A percentile compares a stretch with the other conserved stretches of the same genome.
Evolutionary conservation across 441 rosid species (phyloP).

Genomic region (Euphorbia schlechtendalii): DNA sequence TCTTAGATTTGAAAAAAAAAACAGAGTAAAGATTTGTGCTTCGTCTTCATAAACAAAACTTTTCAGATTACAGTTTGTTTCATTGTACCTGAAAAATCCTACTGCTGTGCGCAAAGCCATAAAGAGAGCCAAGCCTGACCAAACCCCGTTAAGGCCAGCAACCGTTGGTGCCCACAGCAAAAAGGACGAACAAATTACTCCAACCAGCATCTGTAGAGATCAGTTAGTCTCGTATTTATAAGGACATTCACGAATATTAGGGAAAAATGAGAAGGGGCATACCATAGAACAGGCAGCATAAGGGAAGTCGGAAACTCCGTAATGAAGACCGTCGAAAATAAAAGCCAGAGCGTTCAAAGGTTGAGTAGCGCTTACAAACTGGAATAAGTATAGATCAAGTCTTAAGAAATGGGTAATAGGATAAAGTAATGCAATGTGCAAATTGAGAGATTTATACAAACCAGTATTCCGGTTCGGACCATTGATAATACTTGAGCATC

Average conservation of each 20-base stretch:
- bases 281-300: constrained; percentile 93
- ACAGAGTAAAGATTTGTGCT: background rate
- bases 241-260: background rate
- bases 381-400: constrained; percentile 18
- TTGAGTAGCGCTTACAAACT: constrained; percentile 91
- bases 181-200: constrained; percentile 62
- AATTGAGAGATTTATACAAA: constrained; percentile 25
- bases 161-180: constrained; percentile 51
- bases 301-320: constrained; percentile 88
- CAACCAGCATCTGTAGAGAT: constrained; percentile 60
- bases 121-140: constrained; percentile 80
- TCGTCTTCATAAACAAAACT: background rate
- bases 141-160: constrained; percentile 74
- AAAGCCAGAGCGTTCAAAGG: constrained; percentile 89
- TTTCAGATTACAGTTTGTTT: background rate
- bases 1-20: no score
- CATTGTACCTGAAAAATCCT: constrained; percentile 62
- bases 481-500: constrained; percentile 69
- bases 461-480: constrained; percentile 76
- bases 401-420: background rate
- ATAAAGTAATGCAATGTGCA: background rate
- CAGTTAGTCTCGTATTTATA: constrained; percentile 13
- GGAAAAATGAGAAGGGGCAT: constrained; percentile 8
- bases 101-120: constrained; percentile 77
- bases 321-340: constrained; percentile 91